Conservation (phyloP, 2,329 filamentous ascomycete genomes). For the Aspergillus sp. region DNA sequence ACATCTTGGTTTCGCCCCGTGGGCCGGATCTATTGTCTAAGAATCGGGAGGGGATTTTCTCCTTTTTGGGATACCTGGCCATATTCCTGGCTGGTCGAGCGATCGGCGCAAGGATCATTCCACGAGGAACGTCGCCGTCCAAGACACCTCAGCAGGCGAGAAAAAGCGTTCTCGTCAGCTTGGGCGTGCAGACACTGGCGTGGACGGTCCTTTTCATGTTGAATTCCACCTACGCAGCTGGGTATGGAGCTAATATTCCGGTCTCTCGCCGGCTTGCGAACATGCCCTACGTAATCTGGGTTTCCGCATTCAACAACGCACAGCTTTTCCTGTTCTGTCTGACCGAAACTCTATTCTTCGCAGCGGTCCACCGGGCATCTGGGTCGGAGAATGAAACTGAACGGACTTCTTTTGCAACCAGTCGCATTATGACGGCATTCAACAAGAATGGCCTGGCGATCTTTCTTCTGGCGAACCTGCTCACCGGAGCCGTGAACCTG, state of each 20-base stretch:
- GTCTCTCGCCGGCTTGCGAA: slow-evolving; percentile 90
- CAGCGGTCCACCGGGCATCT: slow-evolving; percentile 55
- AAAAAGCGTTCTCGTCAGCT: slow-evolving; percentile 54
- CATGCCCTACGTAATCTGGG: slow-evolving; percentile 87
- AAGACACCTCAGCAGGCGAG: slow-evolving; percentile 36
- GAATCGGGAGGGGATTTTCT: slow-evolving; percentile 94
- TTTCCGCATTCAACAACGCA: slow-evolving; percentile 79
- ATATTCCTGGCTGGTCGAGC: slow-evolving; percentile 90
- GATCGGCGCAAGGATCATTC: slow-evolving; percentile 70
- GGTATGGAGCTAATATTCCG: slow-evolving; percentile 54
- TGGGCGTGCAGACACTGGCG: slow-evolving; percentile 55
- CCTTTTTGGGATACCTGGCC: slow-evolving; percentile 84
- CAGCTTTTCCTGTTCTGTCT: slow-evolving; percentile 71
- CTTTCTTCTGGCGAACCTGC: slow-evolving; percentile 78
- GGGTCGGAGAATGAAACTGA: slow-evolving; percentile 52
- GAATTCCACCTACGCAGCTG: slow-evolving; percentile 59
- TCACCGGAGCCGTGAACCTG: slow-evolving; percentile 86
- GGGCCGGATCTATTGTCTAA: slow-evolving; percentile 66
- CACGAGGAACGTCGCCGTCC: slow-evolving; percentile 45
- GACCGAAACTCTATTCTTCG: slow-evolving; percentile 72
- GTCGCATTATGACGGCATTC: slow-evolving; percentile 69
- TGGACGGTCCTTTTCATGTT: slow-evolving; percentile 66
- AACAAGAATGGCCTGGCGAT: slow-evolving; percentile 82
- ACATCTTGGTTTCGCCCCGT: slow-evolving; percentile 73
- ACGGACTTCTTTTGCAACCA: slow-evolving; percentile 62